phyloP scores from a whole-genome alignment of 805 yeast species.

The Grigorovia yakushimaensis region DNA sequence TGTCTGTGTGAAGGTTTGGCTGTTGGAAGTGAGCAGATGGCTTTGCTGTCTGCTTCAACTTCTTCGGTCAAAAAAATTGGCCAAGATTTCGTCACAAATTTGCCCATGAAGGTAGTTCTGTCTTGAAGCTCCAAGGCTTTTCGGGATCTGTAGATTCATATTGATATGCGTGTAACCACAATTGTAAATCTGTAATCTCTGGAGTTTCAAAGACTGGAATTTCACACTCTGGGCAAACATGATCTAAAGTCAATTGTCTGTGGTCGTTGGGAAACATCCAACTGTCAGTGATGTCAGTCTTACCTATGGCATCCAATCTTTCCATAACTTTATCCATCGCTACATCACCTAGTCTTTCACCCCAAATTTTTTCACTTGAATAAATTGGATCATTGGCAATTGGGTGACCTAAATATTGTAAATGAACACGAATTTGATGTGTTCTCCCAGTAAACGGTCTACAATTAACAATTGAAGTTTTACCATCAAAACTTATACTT shows the following conservation, averaged over 20 bases:
- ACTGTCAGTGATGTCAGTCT: conserved; percentile 52
- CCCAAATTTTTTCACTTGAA: conserved; percentile 76
- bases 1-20: too few species aligned
- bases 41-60: background rate
- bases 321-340: conserved; percentile 39
- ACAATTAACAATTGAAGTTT: conserved; percentile 61
- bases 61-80: too few species aligned
- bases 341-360: conserved; percentile 56
- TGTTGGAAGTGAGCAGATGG: too few species aligned
- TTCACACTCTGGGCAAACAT: conserved; percentile 55
- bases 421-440: conserved; percentile 89
- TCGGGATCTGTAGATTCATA: conserved; percentile 46
- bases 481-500: conserved; percentile 58
- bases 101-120: conserved; percentile 82
- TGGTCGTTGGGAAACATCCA: conserved; percentile 47
- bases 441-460: conserved; percentile 87
- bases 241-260: background rate
- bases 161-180: conserved; percentile 86
- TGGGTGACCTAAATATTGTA: conserved; percentile 82
- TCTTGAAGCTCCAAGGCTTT: conserved; percentile 60
- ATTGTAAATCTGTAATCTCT: conserved; percentile 55
- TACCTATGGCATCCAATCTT: conserved; percentile 58
- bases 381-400: conserved; percentile 90
- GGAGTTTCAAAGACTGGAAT: conserved; percentile 77
- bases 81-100: too few species aligned